A percentile compares a stretch with the other conserved stretches of the same genome.
Conservation (phyloP, 208 protist genomes). For the Acanthamoeba castellanii region DNA sequence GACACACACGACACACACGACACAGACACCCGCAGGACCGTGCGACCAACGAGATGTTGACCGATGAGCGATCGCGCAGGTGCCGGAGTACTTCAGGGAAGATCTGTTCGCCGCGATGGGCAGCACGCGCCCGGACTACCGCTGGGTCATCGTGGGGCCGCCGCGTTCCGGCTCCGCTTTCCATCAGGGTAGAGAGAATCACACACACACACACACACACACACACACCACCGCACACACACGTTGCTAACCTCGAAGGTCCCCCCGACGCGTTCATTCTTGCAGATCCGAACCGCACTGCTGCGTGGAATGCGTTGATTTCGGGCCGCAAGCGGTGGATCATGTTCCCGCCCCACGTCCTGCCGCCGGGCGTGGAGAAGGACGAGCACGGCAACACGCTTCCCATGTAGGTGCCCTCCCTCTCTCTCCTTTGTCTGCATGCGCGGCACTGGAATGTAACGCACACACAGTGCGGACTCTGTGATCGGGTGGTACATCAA, state of each 20-base stretch:
- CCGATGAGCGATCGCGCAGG: not conserved
- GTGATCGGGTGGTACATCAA: constrained; percentile 82
- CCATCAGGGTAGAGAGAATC: constrained; percentile 42
- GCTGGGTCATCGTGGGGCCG: constrained; percentile 79
- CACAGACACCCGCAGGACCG: not conserved
- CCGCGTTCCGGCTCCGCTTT: constrained; percentile 77
- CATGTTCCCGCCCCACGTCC: constrained; percentile 78
- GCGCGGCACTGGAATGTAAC: not conserved
- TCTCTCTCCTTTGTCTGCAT: not conserved
- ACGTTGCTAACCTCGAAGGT: not conserved
- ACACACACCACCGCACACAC: too few species aligned
- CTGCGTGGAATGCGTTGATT: constrained; percentile 79
- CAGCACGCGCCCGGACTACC: constrained; percentile 65
- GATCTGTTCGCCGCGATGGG: constrained; percentile 77
- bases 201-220: not conserved
- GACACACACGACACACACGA: not conserved
- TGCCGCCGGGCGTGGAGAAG: constrained; percentile 76
- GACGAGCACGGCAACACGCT: constrained; percentile 50
- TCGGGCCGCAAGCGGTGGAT: constrained; percentile 82
- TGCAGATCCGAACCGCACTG: constrained; percentile 80
- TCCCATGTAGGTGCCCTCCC: constrained; percentile 27
- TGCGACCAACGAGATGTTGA: not conserved
- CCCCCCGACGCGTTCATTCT: not conserved
- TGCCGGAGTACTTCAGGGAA: constrained; percentile 75
- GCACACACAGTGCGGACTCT: constrained; percentile 26